Evolutionary conservation across 2,329 filamentous ascomycete genomes (phyloP), one percentile per base, ranked within the genome.

Genomic region (Teratosphaeria destructans): DNA sequence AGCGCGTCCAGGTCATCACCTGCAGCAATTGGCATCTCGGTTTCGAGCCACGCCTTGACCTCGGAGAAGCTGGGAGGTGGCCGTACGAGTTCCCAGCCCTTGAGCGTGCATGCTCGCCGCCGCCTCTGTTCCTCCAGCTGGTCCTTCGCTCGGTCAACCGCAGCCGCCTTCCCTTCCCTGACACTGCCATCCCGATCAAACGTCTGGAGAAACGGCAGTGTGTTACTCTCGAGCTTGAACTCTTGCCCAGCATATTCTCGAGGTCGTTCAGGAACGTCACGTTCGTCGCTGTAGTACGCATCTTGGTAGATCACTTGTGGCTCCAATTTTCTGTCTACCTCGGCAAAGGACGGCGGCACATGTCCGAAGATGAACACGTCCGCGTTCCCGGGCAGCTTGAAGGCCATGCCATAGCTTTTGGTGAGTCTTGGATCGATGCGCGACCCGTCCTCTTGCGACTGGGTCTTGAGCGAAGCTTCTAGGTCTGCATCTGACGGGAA

Each of bases 181-280:
- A 95, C 85, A 5, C 27, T 35, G 3, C 69, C 69, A 52, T 58
- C 14, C 14, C 57, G 65, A 59, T 69, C 66, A 65, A 97, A 97
- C 0, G 83, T 77, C 0, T 91, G 89, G 2, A 97, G 81, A 73
- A 85, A 96, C 0, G 89, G 89, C 7, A 95, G 70, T 1, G 87
- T 89, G 58, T 82, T 85, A 61, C 91, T 87, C 67, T 85, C 82
- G 6, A 96, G 76, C 60, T 84, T 87, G 70, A 95, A 96, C 66
- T 95, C 89, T 65, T 85, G 85, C 3, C 93, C 93, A 6, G 89
- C 93, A 74, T 96, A 97, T 73, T 96, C 90, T 57, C 90, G 81
- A 35, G 81, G 74, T 57, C 87, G 82, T 47, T 86, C 81, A 12
- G 92, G 91, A 0, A 96, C 88, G 73, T 97, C 94, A 56, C 79